Base-by-base conservation (phyloP, 345 rosid genomes). In the Pistacia vera region DNA sequence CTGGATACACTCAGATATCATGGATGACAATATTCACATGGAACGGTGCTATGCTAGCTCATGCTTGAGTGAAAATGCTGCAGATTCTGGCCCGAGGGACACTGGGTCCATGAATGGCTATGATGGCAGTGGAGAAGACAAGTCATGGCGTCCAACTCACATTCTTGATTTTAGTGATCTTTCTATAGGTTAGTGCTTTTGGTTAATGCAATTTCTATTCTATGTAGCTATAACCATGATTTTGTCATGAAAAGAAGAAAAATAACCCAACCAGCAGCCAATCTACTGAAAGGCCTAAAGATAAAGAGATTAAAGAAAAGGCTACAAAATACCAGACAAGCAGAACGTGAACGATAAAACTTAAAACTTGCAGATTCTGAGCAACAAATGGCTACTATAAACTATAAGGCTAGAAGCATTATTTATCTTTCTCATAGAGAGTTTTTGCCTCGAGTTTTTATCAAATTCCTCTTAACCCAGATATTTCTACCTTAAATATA, bases 21-120 rank as follows among this genome's bases (percentile, higher is more conserved):
- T 95, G 98, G 97, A 95, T 77, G 99, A 93, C 86, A 95, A 95
- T 79, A 76, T 93, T 75, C 85, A 83, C 82, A 87, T 93, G 98
- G 94, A 93, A 84, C 88, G 87, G 63, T 60, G 81, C 71, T 33
- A 46, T 36, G 57, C 56, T 28, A 61, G 78, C 68, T 33, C 81
- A 30, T 68, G 56, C 68, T 62, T n/a, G 30, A 70, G 44, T 77
- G 80, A 69, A 78, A 79, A 72, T 55, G 66, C 36, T 41, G 52
- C 55, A 17, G 76, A 63, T 78, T 41, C 52, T 73, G 70, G 55
- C 57, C 49, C 6, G 33, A 59, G 10, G 67, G 77, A 76, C 38
- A 60, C 60, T 33, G 36, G 75, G 76, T 78, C 80, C 46, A 17
- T 67, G 56, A 80, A 80, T 79, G 87, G 85, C 59, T 60, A 72